Base-by-base conservation (phyloP, 345 rosid species). In the Mallotus nudiflorus region DNA sequence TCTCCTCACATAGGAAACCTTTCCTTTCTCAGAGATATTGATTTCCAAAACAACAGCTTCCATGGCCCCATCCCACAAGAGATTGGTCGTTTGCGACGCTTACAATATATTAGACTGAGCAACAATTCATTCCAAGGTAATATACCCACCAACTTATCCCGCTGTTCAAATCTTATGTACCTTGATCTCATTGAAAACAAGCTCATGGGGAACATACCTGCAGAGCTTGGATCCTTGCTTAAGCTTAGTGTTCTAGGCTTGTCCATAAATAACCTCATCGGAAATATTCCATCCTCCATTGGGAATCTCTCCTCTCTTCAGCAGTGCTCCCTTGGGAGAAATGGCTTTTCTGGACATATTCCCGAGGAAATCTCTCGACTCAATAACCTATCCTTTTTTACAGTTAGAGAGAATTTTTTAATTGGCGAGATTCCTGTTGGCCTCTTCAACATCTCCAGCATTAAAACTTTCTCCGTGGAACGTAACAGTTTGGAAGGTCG, bases 401-500 rank as follows among this genome's bases (percentile, higher is more conserved):
- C 75, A 5, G 39, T 52, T 35, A 72, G 77, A 18, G 22, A 27
- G n/a, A n/a, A n/a, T n/a, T n/a, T n/a, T n/a, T n/a, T n/a, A n/a
- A n/a, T n/a, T n/a, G n/a, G n/a, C n/a, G n/a, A n/a, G n/a, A n/a
- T 19, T 31, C 10, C 7, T 5, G 61, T 60, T 50, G 62, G 77
- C 0, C 52, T 75, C 5, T 71, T 46, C 49, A 79, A 75, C 20
- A 49, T 75, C 62, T 79, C 79, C n/a, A 57, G 6, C 59, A 20
- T 71, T 3, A 27, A 62, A 45, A 20, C 9, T 3, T 66, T 73
- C 24, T 10, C 39, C 0, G 67, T 67, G 14, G 20, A 33, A 24
- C 31, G 20, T 31, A 75, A 79, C 61, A 70, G 66, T 11, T 57
- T 75, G 14, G 70, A 75, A 1, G 77, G 82, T 20, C 42, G 12